Percentiles rank a stretch among this genome's conserved stretches.
Evolutionary conservation across 2,329 filamentous ascomycete genomes (phyloP).

Genomic region (Pseudocercospora vitis): DNA sequence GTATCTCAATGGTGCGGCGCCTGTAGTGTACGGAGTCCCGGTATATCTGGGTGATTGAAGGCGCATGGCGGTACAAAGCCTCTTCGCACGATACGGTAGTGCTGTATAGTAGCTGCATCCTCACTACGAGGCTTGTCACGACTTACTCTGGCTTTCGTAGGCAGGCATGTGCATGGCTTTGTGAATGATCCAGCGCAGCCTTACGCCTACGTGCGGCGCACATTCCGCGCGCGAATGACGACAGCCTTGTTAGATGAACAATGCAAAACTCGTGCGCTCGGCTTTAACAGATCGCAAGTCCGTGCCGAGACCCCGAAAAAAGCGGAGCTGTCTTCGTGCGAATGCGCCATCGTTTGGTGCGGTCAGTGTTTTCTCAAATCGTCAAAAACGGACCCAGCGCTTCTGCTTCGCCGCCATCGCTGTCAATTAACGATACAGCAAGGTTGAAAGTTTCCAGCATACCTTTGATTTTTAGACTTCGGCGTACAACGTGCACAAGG

Average conservation of each 20-base stretch:
- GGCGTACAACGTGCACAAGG: background rate
- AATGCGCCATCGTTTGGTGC: background rate
- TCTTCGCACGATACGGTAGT: too few species aligned
- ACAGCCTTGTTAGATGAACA: too few species aligned
- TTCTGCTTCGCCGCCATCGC: background rate
- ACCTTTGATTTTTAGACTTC: background rate
- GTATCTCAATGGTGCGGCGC: slow-evolving; percentile 90
- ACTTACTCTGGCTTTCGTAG: too few species aligned
- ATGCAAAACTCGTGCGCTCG: too few species aligned
- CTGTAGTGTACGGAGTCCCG: slow-evolving; percentile 92
- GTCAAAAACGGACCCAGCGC: background rate
- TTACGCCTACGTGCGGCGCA: too few species aligned
- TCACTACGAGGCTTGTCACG: too few species aligned
- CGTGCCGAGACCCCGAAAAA: background rate
- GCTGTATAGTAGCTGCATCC: too few species aligned
- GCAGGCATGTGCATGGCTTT: too few species aligned
- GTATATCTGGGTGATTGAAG: slow-evolving; percentile 67
- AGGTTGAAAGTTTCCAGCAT: background rate
- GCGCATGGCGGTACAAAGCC: too few species aligned
- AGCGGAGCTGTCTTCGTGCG: background rate
- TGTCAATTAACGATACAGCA: background rate
- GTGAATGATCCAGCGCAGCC: too few species aligned
- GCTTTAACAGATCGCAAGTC: background rate
- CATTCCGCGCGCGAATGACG: too few species aligned
- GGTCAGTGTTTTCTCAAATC: too few species aligned